Evolutionary conservation across 2,329 filamentous ascomycete genomes (phyloP).

Genomic region (Penicillium sp.): DNA sequence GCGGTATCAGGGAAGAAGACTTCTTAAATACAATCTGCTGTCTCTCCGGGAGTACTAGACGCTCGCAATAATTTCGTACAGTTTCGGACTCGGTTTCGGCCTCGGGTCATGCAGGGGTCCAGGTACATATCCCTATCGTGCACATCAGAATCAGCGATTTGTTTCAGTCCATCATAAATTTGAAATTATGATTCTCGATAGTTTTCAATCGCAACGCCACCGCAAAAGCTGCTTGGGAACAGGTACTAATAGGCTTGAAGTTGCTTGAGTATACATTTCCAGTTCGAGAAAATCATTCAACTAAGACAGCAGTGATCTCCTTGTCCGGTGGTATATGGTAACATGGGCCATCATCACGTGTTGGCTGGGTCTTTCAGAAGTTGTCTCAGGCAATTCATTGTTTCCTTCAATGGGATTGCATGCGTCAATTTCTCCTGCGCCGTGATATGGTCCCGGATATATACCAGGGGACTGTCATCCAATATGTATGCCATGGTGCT

Average conservation of each 20-base stretch:
- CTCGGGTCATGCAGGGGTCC: constrained; percentile 4
- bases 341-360: not conserved
- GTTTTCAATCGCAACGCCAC: not conserved
- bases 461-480: constrained; percentile 1
- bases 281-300: too few relatives aligned
- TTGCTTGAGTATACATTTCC: too few relatives aligned
- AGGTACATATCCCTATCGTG: not conserved
- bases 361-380: constrained; percentile 6
- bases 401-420: constrained; percentile 13
- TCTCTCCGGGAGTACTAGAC: not conserved
- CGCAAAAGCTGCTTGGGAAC: not conserved
- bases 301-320: not conserved
- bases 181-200: not conserved
- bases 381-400: constrained; percentile 14
- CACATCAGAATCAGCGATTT: not conserved
- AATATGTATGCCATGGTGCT: not conserved
- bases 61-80: not conserved
- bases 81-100: constrained; percentile 18
- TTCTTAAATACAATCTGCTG: not conserved
- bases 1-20: not conserved
- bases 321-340: not conserved
- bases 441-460: constrained; percentile 13
- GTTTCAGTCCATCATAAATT: not conserved
- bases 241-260: not conserved
- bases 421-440: constrained; percentile 8